Evolutionary conservation across 805 yeast genomes (phyloP).

Genomic region (Isabelozyma pseudorhagii): DNA sequence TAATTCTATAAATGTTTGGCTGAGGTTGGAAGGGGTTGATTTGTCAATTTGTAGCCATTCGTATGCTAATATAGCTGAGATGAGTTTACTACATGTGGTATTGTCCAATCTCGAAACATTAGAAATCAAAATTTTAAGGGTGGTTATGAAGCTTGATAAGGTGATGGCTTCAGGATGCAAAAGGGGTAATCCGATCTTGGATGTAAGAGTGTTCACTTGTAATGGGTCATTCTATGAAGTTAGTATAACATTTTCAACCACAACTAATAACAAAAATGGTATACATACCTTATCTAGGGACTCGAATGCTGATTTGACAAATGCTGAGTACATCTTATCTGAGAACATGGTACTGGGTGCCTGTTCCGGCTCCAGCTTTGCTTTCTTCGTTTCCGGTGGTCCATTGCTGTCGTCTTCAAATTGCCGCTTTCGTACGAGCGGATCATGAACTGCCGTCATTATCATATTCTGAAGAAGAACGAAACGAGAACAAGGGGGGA

Average conservation of each 20-base stretch:
- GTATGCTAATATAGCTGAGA: constrained; percentile 60
- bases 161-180: constrained; percentile 54
- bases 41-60: constrained; percentile 55
- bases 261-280: not conserved
- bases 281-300: constrained; percentile 51
- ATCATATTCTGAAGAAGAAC: constrained; percentile 17
- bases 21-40: constrained; percentile 6
- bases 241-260: constrained; percentile 12
- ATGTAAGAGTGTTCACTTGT: constrained; percentile 57
- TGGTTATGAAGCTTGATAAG: constrained; percentile 47
- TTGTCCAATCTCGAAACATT: constrained; percentile 70
- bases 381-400: constrained; percentile 1
- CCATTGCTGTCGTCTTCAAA: constrained; percentile 9
- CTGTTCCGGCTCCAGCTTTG: not conserved
- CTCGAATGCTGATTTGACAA: constrained; percentile 66
- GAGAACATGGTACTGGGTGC: constrained; percentile 20
- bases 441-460: constrained; percentile 35
- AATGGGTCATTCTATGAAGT: constrained; percentile 41
- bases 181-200: constrained; percentile 54
- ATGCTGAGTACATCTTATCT: constrained; percentile 39
- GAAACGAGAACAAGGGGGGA: constrained; percentile 3
- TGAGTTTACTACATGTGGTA: constrained; percentile 47
- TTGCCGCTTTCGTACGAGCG: constrained; percentile 29
- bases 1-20: constrained; percentile 37
- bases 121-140: constrained; percentile 56